A percentile compares a stretch with the other conserved stretches of the same genome.
Evolutionary conservation across 1,284 basidiomycete genomes (phyloP).

Genomic region (Ganoderma sinense): DNA sequence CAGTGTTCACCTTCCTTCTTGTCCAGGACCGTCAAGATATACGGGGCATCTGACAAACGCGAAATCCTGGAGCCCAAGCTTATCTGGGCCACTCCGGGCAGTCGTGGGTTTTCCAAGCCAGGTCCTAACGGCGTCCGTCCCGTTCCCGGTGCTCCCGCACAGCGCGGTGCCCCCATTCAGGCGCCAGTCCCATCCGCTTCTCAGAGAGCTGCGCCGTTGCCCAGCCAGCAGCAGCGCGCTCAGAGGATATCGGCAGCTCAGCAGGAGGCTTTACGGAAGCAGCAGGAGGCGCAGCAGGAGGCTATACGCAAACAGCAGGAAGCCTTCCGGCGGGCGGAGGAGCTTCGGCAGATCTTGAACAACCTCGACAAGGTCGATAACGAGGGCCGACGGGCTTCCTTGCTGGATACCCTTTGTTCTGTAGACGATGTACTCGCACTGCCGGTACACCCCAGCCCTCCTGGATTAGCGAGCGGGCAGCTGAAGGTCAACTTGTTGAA

Average conservation of each 20-base stretch:
- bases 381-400: slow-evolving; percentile 71
- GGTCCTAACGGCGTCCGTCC: slow-evolving; percentile 33
- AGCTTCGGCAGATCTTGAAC: slow-evolving; percentile 70
- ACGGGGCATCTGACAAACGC: slow-evolving; percentile 67
- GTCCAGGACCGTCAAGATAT: slow-evolving; percentile 75
- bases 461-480: slow-evolving; percentile 68
- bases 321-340: slow-evolving; percentile 62
- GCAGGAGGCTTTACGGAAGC: slow-evolving; percentile 33
- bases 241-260: slow-evolving; percentile 38
- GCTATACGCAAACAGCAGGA: slow-evolving; percentile 57
- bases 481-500: slow-evolving; percentile 76
- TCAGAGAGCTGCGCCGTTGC: slow-evolving; percentile 13
- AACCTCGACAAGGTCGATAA: slow-evolving; percentile 81
- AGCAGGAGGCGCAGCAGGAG: slow-evolving; percentile 42
- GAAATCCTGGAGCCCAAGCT: slow-evolving; percentile 69
- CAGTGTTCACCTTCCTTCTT: not conserved
- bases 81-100: slow-evolving; percentile 77
- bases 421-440: slow-evolving; percentile 73
- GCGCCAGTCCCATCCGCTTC: slow-evolving; percentile 9
- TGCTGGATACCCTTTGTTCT: slow-evolving; percentile 74
- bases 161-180: slow-evolving; percentile 16
- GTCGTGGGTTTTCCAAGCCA: slow-evolving; percentile 56
- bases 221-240: slow-evolving; percentile 20
- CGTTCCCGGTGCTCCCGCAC: slow-evolving; percentile 33
- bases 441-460: slow-evolving; percentile 72